Evolutionary conservation across 441 rosid genomes (phyloP).

Genomic region (Pelargonium hybrid): DNA sequence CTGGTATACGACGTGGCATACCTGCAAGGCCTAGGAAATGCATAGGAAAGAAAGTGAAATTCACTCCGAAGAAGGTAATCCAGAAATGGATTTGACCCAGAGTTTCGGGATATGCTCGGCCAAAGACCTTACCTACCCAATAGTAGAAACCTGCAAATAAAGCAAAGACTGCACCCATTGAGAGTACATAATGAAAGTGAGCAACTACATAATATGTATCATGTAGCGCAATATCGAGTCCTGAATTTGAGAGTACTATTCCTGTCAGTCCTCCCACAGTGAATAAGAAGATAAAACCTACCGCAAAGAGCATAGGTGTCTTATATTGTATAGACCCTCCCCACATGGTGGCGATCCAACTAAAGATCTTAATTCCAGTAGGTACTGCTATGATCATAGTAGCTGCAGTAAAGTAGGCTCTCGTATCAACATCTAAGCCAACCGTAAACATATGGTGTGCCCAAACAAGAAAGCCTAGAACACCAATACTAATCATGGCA

Average conservation of each 20-base stretch:
- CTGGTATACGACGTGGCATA: neutral
- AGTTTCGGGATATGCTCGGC: neutral
- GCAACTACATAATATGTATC: neutral
- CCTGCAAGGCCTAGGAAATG: neutral
- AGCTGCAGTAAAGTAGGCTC: neutral
- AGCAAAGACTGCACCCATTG: neutral
- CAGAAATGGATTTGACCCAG: neutral
- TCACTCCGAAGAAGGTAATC: neutral
- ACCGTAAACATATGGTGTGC: neutral
- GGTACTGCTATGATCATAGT: neutral
- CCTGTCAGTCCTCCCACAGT: neutral
- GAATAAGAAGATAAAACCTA: neutral
- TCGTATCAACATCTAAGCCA: neutral
- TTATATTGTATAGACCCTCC: neutral
- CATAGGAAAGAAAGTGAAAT: neutral
- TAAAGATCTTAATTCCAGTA: neutral
- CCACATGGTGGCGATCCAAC: constrained; percentile 1
- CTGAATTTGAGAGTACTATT: neutral
- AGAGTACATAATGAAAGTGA: neutral
- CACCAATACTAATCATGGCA: neutral
- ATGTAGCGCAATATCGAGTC: neutral
- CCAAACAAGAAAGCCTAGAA: neutral
- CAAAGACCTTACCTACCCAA: neutral
- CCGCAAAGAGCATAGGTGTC: neutral
- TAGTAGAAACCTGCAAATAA: neutral